These are phyloP conservation scores for Nothophaeocryptopus gaeumannii DNA, from an alignment of 2,329 filamentous ascomycete genomes.

Conservation along the genomic window DNA sequence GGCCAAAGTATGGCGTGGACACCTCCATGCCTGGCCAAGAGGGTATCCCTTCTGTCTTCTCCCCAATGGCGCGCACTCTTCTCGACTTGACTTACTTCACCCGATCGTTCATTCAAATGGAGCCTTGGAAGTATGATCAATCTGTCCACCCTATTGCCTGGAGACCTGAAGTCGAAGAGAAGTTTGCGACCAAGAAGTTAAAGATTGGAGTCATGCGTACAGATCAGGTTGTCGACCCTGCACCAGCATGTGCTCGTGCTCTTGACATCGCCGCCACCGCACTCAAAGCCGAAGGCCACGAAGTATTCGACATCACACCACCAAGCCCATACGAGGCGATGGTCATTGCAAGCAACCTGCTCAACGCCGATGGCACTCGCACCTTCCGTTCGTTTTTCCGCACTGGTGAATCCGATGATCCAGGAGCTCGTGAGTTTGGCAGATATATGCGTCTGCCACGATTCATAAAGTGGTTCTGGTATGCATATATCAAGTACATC, in stretches of 20 bases:
- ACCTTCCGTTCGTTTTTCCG: conserved; percentile 77
- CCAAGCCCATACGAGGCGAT: conserved; percentile 67
- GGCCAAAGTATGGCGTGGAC: conserved; percentile 78
- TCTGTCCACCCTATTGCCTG: conserved; percentile 82
- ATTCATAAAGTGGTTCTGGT: conserved; percentile 79
- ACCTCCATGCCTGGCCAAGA: conserved; percentile 94
- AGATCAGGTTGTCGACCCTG: conserved; percentile 73
- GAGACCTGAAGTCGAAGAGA: conserved; percentile 62
- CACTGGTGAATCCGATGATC: conserved; percentile 74
- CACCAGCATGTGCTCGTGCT: conserved; percentile 77
- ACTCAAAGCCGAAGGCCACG: conserved; percentile 69
- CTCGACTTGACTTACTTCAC: conserved; percentile 83
- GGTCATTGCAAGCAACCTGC: conserved; percentile 71
- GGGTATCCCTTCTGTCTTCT: conserved; percentile 83
- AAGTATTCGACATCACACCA: conserved; percentile 60
- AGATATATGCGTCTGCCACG: conserved; percentile 70
- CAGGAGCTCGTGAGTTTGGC: conserved; percentile 71
- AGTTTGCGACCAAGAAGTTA: conserved; percentile 61
- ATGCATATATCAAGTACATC: conserved; percentile 84
- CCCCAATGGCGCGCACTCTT: conserved; percentile 85
- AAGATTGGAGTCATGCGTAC: conserved; percentile 74
- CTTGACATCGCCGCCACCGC: conserved; percentile 68
- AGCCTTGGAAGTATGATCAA: conserved; percentile 86
- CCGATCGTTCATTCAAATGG: conserved; percentile 70
- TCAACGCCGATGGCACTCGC: conserved; percentile 79